Conservation (phyloP, 148 eudicot genomes). For the Limonium bicolor region DNA sequence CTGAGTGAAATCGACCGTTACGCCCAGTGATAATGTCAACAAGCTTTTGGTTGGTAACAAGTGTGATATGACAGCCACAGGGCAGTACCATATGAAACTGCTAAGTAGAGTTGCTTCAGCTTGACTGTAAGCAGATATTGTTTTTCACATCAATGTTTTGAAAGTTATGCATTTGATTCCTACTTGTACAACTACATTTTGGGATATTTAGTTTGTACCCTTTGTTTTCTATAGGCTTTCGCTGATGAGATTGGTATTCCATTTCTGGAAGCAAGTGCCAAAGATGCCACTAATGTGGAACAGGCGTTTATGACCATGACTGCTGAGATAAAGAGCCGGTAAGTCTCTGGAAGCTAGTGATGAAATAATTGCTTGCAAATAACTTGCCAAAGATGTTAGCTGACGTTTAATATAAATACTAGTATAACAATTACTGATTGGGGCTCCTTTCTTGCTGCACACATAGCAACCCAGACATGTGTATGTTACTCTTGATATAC, state of each 20-base stretch:
- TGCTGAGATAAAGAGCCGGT: slow-evolving; percentile 24
- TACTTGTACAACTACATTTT: neutral
- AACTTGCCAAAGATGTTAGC: too few relatives aligned
- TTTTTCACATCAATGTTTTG: neutral
- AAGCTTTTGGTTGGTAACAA: slow-evolving; percentile 45
- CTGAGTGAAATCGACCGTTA: slow-evolving; percentile 44
- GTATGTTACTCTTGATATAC: too few relatives aligned
- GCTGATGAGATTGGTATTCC: slow-evolving; percentile 41
- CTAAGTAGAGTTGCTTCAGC: slow-evolving; percentile 14
- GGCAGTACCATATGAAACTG: slow-evolving; percentile 39
- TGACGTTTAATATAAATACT: too few relatives aligned
- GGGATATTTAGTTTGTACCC: neutral
- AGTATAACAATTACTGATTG: too few relatives aligned
- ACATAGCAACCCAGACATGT: neutral
- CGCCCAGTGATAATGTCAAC: slow-evolving; percentile 35
- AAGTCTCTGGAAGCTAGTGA: too few relatives aligned
- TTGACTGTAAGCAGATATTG: neutral
- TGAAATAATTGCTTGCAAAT: too few relatives aligned
- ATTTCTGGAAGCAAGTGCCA: slow-evolving; percentile 39
- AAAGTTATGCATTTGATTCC: neutral
- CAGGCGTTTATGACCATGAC: slow-evolving; percentile 34
- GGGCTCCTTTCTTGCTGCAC: neutral
- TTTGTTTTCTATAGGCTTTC: slow-evolving; percentile 10
- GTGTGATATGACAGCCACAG: slow-evolving; percentile 23
- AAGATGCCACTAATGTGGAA: slow-evolving; percentile 30